Base-by-base conservation (phyloP, 352 stramenopile species). In the Phytophthora idaei region DNA sequence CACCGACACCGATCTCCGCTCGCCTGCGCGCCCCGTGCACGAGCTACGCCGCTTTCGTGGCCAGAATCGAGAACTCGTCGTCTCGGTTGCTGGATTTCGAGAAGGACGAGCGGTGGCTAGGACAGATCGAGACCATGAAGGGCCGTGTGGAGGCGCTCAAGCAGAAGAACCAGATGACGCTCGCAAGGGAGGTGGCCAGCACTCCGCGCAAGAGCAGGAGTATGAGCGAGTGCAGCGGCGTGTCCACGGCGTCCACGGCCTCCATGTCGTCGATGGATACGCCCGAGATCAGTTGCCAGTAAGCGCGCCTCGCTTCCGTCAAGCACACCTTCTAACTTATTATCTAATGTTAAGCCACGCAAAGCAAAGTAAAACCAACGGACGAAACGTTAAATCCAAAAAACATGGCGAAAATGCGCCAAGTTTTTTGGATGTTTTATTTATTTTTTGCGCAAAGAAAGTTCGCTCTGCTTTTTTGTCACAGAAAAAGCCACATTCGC, bases 31-130 rank as follows among this genome's bases (percentile, higher is more conserved):
- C 39, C 6, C 62, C 71, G 45, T 42, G 51, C 54, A 68, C 71
- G 11, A 73, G 67, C 45, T 78, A 75, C 58, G 71, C 61, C n/a
- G 62, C 71, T 6, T 78, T 75, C 59, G 67, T 68, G 3, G 31
- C 57, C 17, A 65, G 57, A 36, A 77, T 77, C 36, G 70, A 77
- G 49, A 60, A 57, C 61, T 77, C 70, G 4, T 37, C 67, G 31
- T 77, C 70, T 42, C 70, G 70, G 5, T 47, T 77, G 27, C 49
- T 77, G 12, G 70, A 74, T 39, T 78, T 75, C 17, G 71, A 78
- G 36, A 78, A 73, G 54, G 57, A 73, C 47, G 67, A 75, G 49
- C 67, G 71, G 36, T 78, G 71, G 71, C 37, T 78, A 12, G 61
- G 57, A 27, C 67, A 78, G 58, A 41, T 78, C 4, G 67, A 78